These are phyloP conservation scores for Arthonia radiata DNA, from an alignment of 495 filamentous ascomycete species.

Conservation along the genomic window DNA sequence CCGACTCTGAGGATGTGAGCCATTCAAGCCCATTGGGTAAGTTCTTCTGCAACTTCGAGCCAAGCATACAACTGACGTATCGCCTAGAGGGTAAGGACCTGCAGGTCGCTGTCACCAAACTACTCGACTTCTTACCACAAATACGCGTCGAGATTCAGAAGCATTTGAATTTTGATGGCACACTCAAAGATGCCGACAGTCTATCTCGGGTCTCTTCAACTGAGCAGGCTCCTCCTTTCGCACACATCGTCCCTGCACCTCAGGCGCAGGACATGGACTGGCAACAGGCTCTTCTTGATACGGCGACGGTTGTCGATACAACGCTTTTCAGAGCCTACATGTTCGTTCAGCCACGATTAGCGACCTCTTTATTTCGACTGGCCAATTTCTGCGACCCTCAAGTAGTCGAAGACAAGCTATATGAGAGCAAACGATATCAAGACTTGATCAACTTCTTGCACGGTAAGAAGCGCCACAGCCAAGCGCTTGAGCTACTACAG, in stretches of 20 bases:
- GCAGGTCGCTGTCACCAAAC: conserved; percentile 47
- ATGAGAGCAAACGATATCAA: conserved; percentile 70
- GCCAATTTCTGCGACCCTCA: conserved; percentile 93
- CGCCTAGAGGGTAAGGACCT: conserved; percentile 49
- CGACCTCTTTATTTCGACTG: conserved; percentile 77
- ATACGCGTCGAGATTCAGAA: conserved; percentile 59
- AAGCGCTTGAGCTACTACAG: conserved; percentile 59
- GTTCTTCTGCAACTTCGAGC: conserved; percentile 1
- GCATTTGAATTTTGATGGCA: conserved; percentile 52
- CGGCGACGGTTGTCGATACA: conserved; percentile 70
- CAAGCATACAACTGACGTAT: conserved; percentile 1
- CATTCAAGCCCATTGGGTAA: too few species aligned
- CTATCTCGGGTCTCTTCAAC: conserved; percentile 18
- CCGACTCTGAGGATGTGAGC: too few species aligned
- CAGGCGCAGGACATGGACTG: conserved; percentile 33
- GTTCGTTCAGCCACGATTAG: conserved; percentile 62
- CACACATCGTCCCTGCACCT: conserved; percentile 6
- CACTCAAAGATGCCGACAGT: conserved; percentile 33
- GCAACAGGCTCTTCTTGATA: conserved; percentile 39
- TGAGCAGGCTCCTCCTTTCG: conserved; percentile 18
- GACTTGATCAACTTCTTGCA: conserved; percentile 93
- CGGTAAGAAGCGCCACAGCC: conserved; percentile 76
- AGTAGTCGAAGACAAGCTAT: conserved; percentile 77
- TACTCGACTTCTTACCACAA: conserved; percentile 67
- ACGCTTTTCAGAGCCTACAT: conserved; percentile 85